Percentiles rank a stretch among this genome's conserved stretches.
Evolutionary conservation across 192 early-diverging fungal genomes (phyloP).

Genomic region (Backusella parvicylindrica): DNA sequence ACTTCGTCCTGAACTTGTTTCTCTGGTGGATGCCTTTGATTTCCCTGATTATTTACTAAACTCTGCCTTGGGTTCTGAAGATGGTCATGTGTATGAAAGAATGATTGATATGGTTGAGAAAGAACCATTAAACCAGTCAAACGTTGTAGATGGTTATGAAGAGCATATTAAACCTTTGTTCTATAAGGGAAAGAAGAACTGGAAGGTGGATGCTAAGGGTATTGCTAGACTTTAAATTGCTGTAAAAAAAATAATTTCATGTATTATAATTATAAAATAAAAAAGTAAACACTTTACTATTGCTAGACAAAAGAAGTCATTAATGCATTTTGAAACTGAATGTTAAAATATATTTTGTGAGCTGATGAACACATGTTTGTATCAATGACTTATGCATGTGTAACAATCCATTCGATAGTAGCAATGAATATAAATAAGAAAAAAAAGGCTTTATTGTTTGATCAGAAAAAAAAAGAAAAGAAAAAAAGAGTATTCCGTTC

Average conservation of each 20-base stretch:
- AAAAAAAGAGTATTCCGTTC: background rate
- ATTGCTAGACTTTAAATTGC: constrained; percentile 13
- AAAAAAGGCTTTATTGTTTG: background rate
- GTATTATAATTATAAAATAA: background rate
- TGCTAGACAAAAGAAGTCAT: background rate
- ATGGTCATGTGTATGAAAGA: constrained; percentile 76
- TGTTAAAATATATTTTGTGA: too few species aligned
- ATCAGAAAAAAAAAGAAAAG: background rate
- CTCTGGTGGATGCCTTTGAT: constrained; percentile 76
- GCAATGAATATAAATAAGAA: background rate
- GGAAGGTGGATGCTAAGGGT: constrained; percentile 16
- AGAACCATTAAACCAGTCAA: constrained; percentile 69
- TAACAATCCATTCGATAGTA: background rate
- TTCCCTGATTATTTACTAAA: constrained; percentile 75
- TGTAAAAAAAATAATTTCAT: background rate
- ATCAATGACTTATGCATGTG: background rate
- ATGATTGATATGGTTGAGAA: constrained; percentile 67
- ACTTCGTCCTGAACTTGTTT: constrained; percentile 73
- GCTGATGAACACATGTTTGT: background rate
- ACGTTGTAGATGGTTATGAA: constrained; percentile 55
- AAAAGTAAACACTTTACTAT: too few species aligned
- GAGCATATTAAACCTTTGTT: constrained; percentile 26
- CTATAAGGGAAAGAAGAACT: constrained; percentile 22
- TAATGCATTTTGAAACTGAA: background rate
- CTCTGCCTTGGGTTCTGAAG: constrained; percentile 67